phyloP scores from a whole-genome alignment of 192 early-diverging fungal genomes.

The Dimargaris verticillata region DNA sequence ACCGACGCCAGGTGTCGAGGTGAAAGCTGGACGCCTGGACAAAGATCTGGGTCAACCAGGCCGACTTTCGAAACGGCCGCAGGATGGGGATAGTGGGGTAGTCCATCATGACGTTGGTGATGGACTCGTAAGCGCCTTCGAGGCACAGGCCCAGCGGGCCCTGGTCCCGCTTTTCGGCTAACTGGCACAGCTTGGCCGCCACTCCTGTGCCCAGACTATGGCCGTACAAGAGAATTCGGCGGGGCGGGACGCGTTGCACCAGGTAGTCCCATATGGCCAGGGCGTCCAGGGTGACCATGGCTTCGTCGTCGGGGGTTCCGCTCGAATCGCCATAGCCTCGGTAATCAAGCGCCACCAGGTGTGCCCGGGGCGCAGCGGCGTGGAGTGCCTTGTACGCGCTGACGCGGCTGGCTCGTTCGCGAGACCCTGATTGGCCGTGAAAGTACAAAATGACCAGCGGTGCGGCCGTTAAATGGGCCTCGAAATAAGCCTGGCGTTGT shows the following conservation, averaged over 20 bases:
- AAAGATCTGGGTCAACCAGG: not conserved
- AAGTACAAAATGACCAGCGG: conserved; percentile 5
- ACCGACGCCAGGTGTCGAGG: not conserved
- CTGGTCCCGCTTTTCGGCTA: not conserved
- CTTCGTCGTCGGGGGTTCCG: not conserved
- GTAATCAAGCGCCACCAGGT: conserved; percentile 7
- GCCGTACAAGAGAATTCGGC: not conserved
- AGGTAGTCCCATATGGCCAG: not conserved
- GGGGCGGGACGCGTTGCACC: not conserved
- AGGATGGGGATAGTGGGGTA: not conserved
- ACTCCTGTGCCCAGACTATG: not conserved
- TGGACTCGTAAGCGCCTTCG: not conserved
- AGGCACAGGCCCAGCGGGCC: not conserved
- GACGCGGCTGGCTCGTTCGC: not conserved
- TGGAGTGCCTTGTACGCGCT: not conserved
- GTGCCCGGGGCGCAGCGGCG: not conserved
- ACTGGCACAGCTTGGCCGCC: not conserved
- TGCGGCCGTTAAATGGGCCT: not conserved
- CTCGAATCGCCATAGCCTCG: conserved; percentile 8
- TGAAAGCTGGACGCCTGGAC: not conserved
- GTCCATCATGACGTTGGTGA: not conserved
- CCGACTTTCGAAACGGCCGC: not conserved
- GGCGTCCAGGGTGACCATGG: not conserved
- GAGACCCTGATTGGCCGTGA: conserved; percentile 2
- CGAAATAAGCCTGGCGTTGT: not conserved